Conservation (phyloP, 2,329 filamentous ascomycete genomes). For the Bisporella sp. region DNA sequence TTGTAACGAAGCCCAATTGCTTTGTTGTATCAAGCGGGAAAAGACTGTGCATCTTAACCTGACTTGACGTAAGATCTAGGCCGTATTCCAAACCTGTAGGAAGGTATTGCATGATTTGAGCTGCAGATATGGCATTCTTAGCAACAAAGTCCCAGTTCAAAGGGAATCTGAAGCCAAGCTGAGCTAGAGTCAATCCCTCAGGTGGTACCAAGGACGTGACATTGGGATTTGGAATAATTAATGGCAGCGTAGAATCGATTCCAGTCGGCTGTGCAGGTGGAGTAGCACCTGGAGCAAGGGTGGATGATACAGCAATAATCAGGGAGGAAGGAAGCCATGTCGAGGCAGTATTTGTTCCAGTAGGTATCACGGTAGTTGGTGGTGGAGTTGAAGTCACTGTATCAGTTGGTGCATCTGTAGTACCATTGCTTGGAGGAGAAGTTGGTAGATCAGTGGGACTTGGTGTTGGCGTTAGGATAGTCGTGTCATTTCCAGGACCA, state of each 20-base stretch:
- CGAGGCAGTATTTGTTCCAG: neutral
- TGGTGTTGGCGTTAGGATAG: neutral
- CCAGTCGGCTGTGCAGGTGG: slow-evolving; percentile 17
- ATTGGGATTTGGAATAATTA: slow-evolving; percentile 23
- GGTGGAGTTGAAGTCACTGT: slow-evolving; percentile 18
- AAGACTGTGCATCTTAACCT: slow-evolving; percentile 64
- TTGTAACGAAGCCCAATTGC: slow-evolving; percentile 72
- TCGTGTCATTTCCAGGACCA: neutral
- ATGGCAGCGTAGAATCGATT: slow-evolving; percentile 18
- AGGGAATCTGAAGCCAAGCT: slow-evolving; percentile 75
- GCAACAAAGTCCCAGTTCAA: slow-evolving; percentile 84
- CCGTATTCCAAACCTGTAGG: slow-evolving; percentile 53
- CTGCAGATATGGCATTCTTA: slow-evolving; percentile 61
- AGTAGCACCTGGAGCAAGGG: slow-evolving; percentile 9
- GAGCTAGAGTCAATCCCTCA: slow-evolving; percentile 63
- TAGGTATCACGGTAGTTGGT: slow-evolving; percentile 2
- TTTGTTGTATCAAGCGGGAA: slow-evolving; percentile 67
- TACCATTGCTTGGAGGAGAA: too few species aligned
- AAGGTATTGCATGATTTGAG: slow-evolving; percentile 77
- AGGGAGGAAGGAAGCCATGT: slow-evolving; percentile 20
- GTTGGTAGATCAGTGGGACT: slow-evolving; percentile 4
- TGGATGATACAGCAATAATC: slow-evolving; percentile 16
- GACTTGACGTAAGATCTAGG: slow-evolving; percentile 37
- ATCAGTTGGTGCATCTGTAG: slow-evolving; percentile 17
- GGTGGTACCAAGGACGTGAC: slow-evolving; percentile 14